A percentile compares a stretch with the other conserved stretches of the same genome.
Conservation (phyloP, 2,329 filamentous ascomycete genomes). For the Phaeoacremonium minimum region DNA sequence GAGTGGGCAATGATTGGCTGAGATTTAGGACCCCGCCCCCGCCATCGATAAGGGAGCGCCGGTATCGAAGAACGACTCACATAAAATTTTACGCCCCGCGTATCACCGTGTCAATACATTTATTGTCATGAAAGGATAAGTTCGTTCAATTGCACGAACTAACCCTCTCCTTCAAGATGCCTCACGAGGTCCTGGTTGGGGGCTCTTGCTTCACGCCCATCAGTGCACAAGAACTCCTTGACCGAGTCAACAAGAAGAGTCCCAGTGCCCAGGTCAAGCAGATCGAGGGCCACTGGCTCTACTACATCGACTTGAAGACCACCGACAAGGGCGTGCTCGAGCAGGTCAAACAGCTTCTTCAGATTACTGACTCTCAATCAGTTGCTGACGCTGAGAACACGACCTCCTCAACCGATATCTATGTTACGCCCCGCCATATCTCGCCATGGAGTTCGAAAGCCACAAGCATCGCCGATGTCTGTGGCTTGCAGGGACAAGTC, state of each 20-base stretch:
- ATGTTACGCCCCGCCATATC: conserved; percentile 69
- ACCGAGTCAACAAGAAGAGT: conserved; percentile 15
- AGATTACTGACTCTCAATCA: conserved; percentile 26
- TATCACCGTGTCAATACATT: too few species aligned
- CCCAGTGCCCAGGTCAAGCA: conserved; percentile 33
- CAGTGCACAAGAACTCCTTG: conserved; percentile 11
- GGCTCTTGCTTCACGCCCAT: conserved; percentile 11
- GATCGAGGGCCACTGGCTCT: conserved; percentile 54
- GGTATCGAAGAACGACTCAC: too few species aligned
- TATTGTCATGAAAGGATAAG: too few species aligned
- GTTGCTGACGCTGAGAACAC: conserved; percentile 28
- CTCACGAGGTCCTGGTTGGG: conserved; percentile 7
- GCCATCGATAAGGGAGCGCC: too few species aligned
- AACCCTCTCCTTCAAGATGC: conserved; percentile 7
- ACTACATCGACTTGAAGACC: conserved; percentile 64
- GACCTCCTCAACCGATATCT: conserved; percentile 54
- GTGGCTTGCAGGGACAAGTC: conserved; percentile 66
- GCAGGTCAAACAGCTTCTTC: conserved; percentile 40
- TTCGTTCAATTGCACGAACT: too few species aligned
- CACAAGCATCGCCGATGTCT: conserved; percentile 89
- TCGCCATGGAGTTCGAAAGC: conserved; percentile 98
- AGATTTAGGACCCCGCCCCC: too few species aligned
- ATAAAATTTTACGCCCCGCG: too few species aligned
- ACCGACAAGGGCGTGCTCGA: conserved; percentile 41
- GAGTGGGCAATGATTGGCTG: too few species aligned